phyloP scores from a whole-genome alignment of 176 grass and related monocot species.

The Zoysia japonica region DNA sequence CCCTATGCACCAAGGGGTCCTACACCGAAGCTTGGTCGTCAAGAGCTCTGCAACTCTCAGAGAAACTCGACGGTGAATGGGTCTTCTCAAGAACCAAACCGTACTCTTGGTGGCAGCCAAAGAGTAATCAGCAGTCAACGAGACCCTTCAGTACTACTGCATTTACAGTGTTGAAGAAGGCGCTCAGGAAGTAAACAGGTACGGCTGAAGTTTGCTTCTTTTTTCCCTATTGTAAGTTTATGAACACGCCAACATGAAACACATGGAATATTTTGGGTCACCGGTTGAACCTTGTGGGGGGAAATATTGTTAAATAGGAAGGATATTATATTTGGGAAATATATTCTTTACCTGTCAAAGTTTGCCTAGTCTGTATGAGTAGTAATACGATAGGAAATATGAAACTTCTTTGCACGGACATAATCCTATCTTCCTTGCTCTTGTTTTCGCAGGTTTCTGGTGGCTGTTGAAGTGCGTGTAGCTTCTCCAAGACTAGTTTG shows the following conservation, averaged over 20 bases:
- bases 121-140: not conserved
- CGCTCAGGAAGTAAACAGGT: not conserved
- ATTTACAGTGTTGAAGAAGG: not conserved
- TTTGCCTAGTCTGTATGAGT: no score
- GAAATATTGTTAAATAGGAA: no score
- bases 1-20: constrained; percentile 4
- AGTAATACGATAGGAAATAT: no score
- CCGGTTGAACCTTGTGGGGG: no score
- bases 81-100: not conserved
- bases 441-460: no score
- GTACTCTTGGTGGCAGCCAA: not conserved
- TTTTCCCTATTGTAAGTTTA: not conserved
- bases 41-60: not conserved
- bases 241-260: not conserved
- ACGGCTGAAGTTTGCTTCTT: not conserved
- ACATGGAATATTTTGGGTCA: not conserved
- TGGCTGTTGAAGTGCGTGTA: no score
- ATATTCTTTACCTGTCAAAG: no score
- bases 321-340: no score
- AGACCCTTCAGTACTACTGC: not conserved
- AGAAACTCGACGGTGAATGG: not conserved
- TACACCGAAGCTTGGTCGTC: not conserved
- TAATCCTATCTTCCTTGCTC: no score
- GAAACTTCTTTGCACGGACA: no score
- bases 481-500: no score